A percentile compares a stretch with the other conserved stretches of the same genome.
Evolutionary conservation across 2,329 filamentous ascomycete species (phyloP).

Genomic region (Emmonsia crescens): DNA sequence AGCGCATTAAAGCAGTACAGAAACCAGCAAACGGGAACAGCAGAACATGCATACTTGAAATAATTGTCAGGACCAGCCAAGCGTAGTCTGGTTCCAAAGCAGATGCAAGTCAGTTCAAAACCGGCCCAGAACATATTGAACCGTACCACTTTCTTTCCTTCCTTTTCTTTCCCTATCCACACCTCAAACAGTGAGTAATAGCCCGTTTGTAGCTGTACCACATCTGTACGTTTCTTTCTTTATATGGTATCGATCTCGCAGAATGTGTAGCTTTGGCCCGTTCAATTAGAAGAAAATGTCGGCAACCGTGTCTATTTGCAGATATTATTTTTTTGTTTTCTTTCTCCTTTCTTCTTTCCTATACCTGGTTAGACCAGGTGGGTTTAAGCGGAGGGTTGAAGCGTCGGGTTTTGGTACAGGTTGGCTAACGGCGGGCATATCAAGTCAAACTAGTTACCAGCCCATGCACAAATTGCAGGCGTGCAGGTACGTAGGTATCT

Average conservation of each 20-base stretch:
- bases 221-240: not conserved
- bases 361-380: too few species aligned
- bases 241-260: too few species aligned
- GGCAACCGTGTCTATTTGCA: too few species aligned
- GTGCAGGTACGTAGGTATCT: not conserved
- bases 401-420: too few species aligned
- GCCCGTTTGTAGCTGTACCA: too few species aligned
- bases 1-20: not conserved
- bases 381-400: too few species aligned
- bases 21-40: not conserved
- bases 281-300: too few species aligned
- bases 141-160: not conserved
- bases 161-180: not conserved
- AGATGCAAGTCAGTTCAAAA: not conserved
- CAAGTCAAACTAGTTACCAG: not conserved
- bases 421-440: not conserved
- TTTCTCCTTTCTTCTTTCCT: not conserved
- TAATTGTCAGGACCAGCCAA: too few species aligned
- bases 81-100: not conserved
- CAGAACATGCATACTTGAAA: too few species aligned
- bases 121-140: not conserved
- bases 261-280: too few species aligned
- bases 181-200: too few species aligned
- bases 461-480: not conserved
- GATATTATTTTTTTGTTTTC: too few species aligned